A percentile compares a stretch with the other conserved stretches of the same genome.
phyloP scores from a whole-genome alignment of 768 basidiomycete species.

The Boletus coccyginus region DNA sequence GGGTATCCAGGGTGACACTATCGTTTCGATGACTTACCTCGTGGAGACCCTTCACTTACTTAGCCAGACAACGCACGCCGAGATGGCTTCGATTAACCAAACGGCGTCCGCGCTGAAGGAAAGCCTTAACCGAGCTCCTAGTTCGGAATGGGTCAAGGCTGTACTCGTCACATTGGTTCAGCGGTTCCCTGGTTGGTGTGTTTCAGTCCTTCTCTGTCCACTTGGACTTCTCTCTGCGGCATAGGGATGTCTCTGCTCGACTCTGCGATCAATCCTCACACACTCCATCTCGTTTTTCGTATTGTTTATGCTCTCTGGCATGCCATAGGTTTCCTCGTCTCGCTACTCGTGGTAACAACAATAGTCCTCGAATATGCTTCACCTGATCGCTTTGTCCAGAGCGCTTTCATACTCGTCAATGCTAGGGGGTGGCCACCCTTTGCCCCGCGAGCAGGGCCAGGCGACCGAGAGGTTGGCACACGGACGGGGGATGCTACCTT shows the following conservation, averaged over 20 bases:
- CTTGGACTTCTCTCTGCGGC: neutral
- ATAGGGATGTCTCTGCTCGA: conserved; percentile 7
- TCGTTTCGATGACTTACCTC: conserved; percentile 36
- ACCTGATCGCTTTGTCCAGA: conserved; percentile 28
- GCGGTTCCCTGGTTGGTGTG: conserved; percentile 24
- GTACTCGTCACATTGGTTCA: conserved; percentile 10
- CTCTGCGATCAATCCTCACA: conserved; percentile 23
- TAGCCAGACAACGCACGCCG: conserved; percentile 37
- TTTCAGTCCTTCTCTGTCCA: neutral
- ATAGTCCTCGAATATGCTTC: neutral
- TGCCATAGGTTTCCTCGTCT: conserved; percentile 32
- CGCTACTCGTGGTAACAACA: conserved; percentile 41
- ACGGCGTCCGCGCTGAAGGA: conserved; percentile 35
- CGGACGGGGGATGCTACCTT: neutral
- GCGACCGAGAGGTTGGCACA: neutral
- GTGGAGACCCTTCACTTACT: conserved; percentile 36
- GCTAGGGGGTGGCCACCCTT: conserved; percentile 18
- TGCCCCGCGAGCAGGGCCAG: neutral
- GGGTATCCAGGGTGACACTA: conserved; percentile 36
- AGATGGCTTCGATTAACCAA: conserved; percentile 47
- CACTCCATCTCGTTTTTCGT: conserved; percentile 24
- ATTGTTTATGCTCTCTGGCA: conserved; percentile 30
- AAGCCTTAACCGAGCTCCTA: conserved; percentile 21
- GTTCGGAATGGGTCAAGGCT: conserved; percentile 23
- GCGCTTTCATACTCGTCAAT: conserved; percentile 35